phyloP scores from a whole-genome alignment of 2,329 filamentous ascomycete genomes.

The Fusarium dlaminii region DNA sequence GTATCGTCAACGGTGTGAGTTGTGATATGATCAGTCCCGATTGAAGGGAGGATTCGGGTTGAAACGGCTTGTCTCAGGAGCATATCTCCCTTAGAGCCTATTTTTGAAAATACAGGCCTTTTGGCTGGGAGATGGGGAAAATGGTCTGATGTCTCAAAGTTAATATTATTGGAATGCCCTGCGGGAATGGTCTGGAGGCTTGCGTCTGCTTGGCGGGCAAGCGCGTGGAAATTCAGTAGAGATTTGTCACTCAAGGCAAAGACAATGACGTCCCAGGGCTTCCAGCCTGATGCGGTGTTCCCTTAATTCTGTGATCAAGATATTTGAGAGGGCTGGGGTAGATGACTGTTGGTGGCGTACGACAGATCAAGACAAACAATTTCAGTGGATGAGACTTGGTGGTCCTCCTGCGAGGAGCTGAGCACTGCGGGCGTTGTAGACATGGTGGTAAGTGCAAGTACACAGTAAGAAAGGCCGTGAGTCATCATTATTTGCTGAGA shows the following conservation, averaged over 20 bases:
- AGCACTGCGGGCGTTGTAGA: conserved; percentile 10
- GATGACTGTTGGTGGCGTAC: conserved; percentile 24
- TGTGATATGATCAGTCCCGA: background rate
- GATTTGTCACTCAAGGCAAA: background rate
- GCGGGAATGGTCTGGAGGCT: background rate
- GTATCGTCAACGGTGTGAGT: background rate
- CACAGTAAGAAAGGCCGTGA: background rate
- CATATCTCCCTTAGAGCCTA: background rate
- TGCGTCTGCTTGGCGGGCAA: background rate
- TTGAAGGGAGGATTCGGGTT: background rate
- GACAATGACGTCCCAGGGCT: conserved; percentile 1
- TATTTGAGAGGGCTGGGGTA: background rate
- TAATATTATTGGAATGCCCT: conserved; percentile 20
- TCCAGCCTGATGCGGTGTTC: background rate
- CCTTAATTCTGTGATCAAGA: background rate
- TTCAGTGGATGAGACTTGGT: background rate
- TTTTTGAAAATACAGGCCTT: background rate
- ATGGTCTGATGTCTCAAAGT: conserved; percentile 6
- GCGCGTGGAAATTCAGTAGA: background rate
- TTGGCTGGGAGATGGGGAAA: background rate
- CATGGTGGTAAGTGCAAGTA: background rate
- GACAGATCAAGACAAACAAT: conserved; percentile 19
- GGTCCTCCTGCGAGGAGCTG: conserved; percentile 3
- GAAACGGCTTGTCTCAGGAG: conserved; percentile 4
- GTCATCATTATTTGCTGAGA: background rate